Evolutionary conservation across 768 basidiomycete species (phyloP).

Genomic region (Rubroboletus satanas): DNA sequence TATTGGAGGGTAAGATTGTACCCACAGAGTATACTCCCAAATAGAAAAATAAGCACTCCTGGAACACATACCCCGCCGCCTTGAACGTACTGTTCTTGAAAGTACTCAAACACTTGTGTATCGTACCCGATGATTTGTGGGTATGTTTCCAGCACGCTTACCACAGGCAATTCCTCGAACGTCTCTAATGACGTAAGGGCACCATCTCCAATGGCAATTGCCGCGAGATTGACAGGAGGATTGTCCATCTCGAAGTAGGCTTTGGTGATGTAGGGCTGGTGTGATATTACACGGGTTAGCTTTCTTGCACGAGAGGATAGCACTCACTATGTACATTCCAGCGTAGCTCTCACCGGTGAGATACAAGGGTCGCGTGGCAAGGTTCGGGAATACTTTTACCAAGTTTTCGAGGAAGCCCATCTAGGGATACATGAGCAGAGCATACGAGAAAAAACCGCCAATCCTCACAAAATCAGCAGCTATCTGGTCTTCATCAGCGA

Average conservation of each 20-base stretch:
- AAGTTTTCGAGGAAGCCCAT: slow-evolving; percentile 68
- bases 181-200: slow-evolving; percentile 45
- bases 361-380: slow-evolving; percentile 60
- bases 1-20: slow-evolving; percentile 66
- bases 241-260: slow-evolving; percentile 56
- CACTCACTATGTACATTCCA: slow-evolving; percentile 59
- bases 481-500: no score
- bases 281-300: background rate
- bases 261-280: slow-evolving; percentile 74
- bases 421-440: slow-evolving; percentile 31
- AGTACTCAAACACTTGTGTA: slow-evolving; percentile 60
- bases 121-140: slow-evolving; percentile 42
- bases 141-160: slow-evolving; percentile 56
- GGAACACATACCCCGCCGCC: no score
- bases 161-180: slow-evolving; percentile 52
- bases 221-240: slow-evolving; percentile 62
- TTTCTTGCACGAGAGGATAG: slow-evolving; percentile 25
- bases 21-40: slow-evolving; percentile 54
- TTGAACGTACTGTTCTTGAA: slow-evolving; percentile 56
- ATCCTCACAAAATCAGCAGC: no score
- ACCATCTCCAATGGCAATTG: slow-evolving; percentile 69
- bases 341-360: slow-evolving; percentile 74
- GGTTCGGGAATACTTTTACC: slow-evolving; percentile 67
- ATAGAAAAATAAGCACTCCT: background rate
- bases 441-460: background rate